These are phyloP conservation scores for Nicotiana benthamiana DNA, from an alignment of 257 asterid genomes.

Conservation along the genomic window DNA sequence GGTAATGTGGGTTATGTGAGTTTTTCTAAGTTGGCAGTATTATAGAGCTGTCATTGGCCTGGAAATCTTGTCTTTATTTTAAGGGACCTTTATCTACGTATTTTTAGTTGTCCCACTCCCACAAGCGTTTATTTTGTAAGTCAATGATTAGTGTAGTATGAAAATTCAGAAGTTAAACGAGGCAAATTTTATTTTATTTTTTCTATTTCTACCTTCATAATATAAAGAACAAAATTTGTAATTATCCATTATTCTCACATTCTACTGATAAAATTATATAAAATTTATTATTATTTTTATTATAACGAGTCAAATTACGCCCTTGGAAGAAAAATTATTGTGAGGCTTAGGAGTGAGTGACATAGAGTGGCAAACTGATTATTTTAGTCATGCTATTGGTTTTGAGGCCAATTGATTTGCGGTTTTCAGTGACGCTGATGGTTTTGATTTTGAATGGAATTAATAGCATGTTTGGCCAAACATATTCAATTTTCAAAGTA, in stretches of 20 bases:
- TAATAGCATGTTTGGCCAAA: too few relatives aligned
- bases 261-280: too few relatives aligned
- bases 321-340: too few relatives aligned
- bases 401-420: background rate
- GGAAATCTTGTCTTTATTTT: conserved; percentile 19
- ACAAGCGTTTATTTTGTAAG: background rate
- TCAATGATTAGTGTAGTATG: background rate
- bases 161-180: background rate
- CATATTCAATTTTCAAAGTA: fast-evolving
- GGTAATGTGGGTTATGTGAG: conserved; percentile 3
- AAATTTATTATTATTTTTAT: too few relatives aligned
- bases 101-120: background rate
- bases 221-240: fast-evolving
- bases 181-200: background rate
- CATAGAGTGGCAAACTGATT: background rate
- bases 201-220: fast-evolving
- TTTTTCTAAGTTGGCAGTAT: background rate
- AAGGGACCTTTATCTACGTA: background rate
- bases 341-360: background rate
- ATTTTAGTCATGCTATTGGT: background rate
- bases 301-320: too few relatives aligned
- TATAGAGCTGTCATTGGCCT: conserved; percentile 13
- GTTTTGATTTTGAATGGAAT: too few relatives aligned
- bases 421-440: too few relatives aligned
- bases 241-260: fast-evolving